These are phyloP conservation scores for Choanephora cucurbitarum DNA, from an alignment of 371 early-diverging fungal species.

Conservation along the genomic window DNA sequence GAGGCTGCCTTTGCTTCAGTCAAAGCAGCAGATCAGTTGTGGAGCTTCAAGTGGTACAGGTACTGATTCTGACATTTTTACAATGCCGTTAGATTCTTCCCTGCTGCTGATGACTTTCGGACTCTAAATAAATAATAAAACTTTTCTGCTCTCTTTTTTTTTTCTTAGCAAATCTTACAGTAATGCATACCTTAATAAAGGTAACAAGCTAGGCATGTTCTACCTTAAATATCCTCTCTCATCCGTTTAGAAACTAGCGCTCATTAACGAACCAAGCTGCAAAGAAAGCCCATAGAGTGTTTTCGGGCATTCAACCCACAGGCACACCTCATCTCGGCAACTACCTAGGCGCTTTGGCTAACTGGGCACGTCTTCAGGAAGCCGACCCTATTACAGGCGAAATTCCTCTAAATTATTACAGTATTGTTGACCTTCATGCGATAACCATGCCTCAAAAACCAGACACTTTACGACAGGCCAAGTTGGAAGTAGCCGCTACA, in stretches of 20 bases:
- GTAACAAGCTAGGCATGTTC: constrained; percentile 1
- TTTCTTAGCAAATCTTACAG: background rate
- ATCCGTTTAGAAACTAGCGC: constrained; percentile 13
- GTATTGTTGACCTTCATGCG: constrained; percentile 91
- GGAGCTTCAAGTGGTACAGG: too few relatives aligned
- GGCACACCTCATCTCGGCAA: constrained; percentile 94
- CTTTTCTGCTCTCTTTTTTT: background rate
- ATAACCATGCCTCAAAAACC: constrained; percentile 86
- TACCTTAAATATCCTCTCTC: background rate
- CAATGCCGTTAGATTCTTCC: too few relatives aligned
- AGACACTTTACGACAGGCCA: constrained; percentile 57
- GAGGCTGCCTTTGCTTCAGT: too few relatives aligned
- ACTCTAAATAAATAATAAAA: background rate
- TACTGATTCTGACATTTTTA: too few relatives aligned
- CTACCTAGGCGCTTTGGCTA: constrained; percentile 87
- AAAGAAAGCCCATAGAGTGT: constrained; percentile 36
- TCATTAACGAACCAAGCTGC: constrained; percentile 15
- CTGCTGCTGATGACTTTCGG: too few relatives aligned
- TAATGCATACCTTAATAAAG: constrained; percentile 16
- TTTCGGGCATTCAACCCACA: constrained; percentile 94
- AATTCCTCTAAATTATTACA: constrained; percentile 55
- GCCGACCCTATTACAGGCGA: constrained; percentile 37
- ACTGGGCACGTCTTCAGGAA: constrained; percentile 84
- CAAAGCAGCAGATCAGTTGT: too few relatives aligned
- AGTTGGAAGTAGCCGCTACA: constrained; percentile 69